A percentile compares a stretch with the other conserved stretches of the same genome.
These are phyloP conservation scores for Sugiyamaella neomexicana DNA, from an alignment of 1,139 yeast species.

Conservation along the genomic window DNA sequence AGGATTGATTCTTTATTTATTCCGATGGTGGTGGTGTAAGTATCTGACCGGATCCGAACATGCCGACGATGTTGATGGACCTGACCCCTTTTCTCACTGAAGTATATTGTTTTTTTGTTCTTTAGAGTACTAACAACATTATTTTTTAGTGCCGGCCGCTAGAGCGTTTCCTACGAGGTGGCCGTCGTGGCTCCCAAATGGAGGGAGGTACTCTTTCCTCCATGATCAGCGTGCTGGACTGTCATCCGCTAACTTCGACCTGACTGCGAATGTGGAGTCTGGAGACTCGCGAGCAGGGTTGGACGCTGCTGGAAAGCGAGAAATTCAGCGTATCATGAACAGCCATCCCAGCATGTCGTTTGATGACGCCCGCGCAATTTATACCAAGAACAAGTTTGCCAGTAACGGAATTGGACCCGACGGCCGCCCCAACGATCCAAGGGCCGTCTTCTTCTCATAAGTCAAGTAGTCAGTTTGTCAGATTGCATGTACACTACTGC, in stretches of 20 bases:
- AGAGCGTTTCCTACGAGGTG: slow-evolving; percentile 13
- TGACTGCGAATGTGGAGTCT: slow-evolving; percentile 48
- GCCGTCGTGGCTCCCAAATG: slow-evolving; percentile 21
- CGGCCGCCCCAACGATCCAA: slow-evolving; percentile 47
- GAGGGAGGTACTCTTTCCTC: slow-evolving; percentile 45
- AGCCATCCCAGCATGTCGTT: slow-evolving; percentile 49
- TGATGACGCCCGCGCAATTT: slow-evolving; percentile 68
- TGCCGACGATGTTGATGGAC: not conserved
- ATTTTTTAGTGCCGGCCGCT: slow-evolving; percentile 16
- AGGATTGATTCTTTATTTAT: slow-evolving; percentile 20
- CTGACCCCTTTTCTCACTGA: no score
- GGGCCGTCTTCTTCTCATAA: slow-evolving; percentile 47
- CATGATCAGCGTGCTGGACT: slow-evolving; percentile 68
- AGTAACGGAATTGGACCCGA: slow-evolving; percentile 53
- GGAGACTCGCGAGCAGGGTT: slow-evolving; percentile 64
- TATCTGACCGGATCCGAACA: slow-evolving; percentile 1
- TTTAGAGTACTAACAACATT: slow-evolving; percentile 4
- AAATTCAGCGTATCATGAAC: slow-evolving; percentile 58
- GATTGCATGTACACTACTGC: not conserved
- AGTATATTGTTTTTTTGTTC: no score
- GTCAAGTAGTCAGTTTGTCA: not conserved
- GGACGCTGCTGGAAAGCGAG: slow-evolving; percentile 53
- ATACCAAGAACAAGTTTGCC: slow-evolving; percentile 49
- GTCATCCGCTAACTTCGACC: slow-evolving; percentile 58
- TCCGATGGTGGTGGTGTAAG: slow-evolving; percentile 27